phyloP scores from a whole-genome alignment of 139 green algal species.

The Chlamydomonas incerta region DNA sequence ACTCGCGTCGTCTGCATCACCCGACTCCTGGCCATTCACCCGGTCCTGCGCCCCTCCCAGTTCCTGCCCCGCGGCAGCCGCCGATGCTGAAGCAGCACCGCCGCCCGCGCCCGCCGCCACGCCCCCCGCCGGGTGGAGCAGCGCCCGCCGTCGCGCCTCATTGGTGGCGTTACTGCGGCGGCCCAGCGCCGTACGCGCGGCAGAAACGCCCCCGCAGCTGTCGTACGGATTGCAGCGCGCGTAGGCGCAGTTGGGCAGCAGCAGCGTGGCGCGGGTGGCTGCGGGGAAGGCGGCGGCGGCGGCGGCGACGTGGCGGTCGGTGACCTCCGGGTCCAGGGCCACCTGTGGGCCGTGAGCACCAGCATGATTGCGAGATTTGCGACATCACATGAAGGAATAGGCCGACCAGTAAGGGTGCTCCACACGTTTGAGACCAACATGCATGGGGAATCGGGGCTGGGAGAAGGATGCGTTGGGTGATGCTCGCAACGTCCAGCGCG shows the following conservation, averaged over 20 bases:
- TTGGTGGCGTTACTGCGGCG: not conserved
- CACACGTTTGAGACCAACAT: too few relatives aligned
- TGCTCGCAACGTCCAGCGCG: too few relatives aligned
- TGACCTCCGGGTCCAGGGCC: not conserved
- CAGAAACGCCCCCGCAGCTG: not conserved
- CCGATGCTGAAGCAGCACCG: too few relatives aligned
- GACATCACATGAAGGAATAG: too few relatives aligned
- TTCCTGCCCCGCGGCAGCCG: not conserved
- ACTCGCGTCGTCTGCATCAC: too few relatives aligned
- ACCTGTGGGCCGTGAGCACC: too few relatives aligned
- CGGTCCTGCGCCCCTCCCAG: not conserved
- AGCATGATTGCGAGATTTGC: too few relatives aligned
- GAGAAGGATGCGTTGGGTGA: too few relatives aligned
- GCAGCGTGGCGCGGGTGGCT: conserved; percentile 1
- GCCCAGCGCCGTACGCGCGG: not conserved
- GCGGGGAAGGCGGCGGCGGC: conserved; percentile 28
- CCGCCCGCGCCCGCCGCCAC: not conserved
- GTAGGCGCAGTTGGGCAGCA: conserved; percentile 20
- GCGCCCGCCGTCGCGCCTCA: not conserved
- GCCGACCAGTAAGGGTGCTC: too few relatives aligned
- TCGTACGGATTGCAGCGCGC: not conserved
- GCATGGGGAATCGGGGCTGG: too few relatives aligned
- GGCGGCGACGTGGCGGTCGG: not conserved
- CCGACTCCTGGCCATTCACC: too few relatives aligned
- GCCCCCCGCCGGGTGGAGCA: not conserved